Percentiles rank a stretch among this genome's conserved stretches.
These are phyloP conservation scores for Lactifluus echinatus DNA, from an alignment of 768 basidiomycete species.

Conservation along the genomic window DNA sequence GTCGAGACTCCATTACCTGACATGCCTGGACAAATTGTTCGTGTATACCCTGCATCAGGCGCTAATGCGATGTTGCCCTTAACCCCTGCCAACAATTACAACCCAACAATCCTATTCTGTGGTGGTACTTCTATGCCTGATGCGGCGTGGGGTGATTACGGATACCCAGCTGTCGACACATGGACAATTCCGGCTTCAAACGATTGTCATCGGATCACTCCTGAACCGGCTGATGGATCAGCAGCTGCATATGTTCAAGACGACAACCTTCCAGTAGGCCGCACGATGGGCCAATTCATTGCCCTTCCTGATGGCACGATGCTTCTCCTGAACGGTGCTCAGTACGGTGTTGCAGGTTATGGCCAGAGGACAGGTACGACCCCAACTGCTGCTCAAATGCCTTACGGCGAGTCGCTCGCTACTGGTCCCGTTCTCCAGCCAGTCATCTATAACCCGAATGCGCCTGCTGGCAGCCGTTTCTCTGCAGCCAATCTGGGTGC, in stretches of 20 bases:
- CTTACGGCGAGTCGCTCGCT: background rate
- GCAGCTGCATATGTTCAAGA: background rate
- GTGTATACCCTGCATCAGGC: constrained; percentile 7
- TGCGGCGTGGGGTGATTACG: background rate
- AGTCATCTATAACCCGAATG: constrained; percentile 3
- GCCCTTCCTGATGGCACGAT: constrained; percentile 1
- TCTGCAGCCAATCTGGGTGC: background rate
- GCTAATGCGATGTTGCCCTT: constrained; percentile 7
- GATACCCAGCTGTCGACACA: background rate
- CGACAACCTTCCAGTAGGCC: background rate
- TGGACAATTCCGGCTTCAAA: background rate
- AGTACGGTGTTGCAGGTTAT: background rate
- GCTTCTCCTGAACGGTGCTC: background rate
- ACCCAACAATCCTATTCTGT: background rate
- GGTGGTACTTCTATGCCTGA: background rate
- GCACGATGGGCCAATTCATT: constrained; percentile 1
- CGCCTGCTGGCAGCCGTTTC: background rate
- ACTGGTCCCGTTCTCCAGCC: background rate
- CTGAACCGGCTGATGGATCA: constrained; percentile 3
- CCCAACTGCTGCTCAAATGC: background rate
- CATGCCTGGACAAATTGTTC: constrained; percentile 4
- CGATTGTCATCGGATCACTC: constrained; percentile 1
- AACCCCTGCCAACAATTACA: background rate
- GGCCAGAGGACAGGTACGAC: background rate
- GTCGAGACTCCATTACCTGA: background rate